A percentile compares a stretch with the other conserved stretches of the same genome.
Conservation (phyloP, 2,329 filamentous ascomycete species). For the Cladophialophora yegresii region DNA sequence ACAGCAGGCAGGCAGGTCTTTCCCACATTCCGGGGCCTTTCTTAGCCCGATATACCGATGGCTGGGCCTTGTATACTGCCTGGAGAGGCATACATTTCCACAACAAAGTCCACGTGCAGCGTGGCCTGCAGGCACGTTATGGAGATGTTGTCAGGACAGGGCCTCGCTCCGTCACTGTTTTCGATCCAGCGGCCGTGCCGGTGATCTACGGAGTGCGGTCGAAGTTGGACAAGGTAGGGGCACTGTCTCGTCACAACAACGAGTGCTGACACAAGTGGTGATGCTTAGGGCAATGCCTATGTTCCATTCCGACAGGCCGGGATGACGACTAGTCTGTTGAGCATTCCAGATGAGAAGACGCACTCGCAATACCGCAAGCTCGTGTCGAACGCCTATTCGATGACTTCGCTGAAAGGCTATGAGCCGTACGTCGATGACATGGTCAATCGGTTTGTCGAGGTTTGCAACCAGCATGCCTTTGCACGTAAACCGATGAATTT, state of each 20-base stretch:
- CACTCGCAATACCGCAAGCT: conserved; percentile 72
- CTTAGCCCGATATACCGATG: conserved; percentile 33
- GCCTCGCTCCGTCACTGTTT: conserved; percentile 37
- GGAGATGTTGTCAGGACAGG: conserved; percentile 37
- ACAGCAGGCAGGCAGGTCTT: conserved; percentile 40
- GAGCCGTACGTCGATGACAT: conserved; percentile 78
- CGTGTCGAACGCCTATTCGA: conserved; percentile 68
- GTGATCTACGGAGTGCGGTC: conserved; percentile 32
- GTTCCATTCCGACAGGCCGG: conserved; percentile 55
- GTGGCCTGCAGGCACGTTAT: conserved; percentile 33
- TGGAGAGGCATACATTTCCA: conserved; percentile 26
- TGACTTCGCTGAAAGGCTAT: conserved; percentile 20
- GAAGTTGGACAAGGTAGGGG: conserved; percentile 18
- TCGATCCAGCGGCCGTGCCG: conserved; percentile 35
- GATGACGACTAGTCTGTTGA: conserved; percentile 72
- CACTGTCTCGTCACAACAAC: not conserved
- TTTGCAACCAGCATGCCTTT: conserved; percentile 38
- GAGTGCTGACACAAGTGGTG: not conserved
- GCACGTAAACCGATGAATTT: conserved; percentile 14
- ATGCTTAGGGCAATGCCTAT: conserved; percentile 12
- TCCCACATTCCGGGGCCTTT: conserved; percentile 38
- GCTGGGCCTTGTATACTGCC: conserved; percentile 34
- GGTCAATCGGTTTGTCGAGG: conserved; percentile 60
- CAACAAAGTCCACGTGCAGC: conserved; percentile 2
- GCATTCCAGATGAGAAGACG: conserved; percentile 71